These are phyloP conservation scores for Saturnispora galanensis DNA, from an alignment of 805 yeast species.

Conservation along the genomic window DNA sequence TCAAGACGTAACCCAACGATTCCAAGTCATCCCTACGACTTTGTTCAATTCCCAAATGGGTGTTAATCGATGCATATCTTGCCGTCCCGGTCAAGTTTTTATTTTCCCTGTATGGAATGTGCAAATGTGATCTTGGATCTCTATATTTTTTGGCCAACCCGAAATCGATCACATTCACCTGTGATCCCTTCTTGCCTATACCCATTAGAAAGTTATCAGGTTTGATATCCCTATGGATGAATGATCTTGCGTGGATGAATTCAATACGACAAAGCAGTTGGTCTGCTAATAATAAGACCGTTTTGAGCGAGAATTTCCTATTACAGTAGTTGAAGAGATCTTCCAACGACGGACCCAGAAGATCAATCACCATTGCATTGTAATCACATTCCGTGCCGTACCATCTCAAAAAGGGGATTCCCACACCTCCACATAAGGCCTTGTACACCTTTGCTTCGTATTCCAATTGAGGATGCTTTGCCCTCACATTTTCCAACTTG, in stretches of 20 bases:
- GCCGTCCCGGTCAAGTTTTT: constrained; percentile 97
- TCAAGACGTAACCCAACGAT: constrained; percentile 86
- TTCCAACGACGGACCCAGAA: constrained; percentile 90
- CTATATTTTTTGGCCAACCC: constrained; percentile 91
- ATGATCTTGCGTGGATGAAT: constrained; percentile 90
- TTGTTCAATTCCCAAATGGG: constrained; percentile 95
- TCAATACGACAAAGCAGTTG: constrained; percentile 91
- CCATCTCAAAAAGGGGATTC: constrained; percentile 95
- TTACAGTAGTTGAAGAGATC: constrained; percentile 94
- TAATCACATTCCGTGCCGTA: constrained; percentile 94
- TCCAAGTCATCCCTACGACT: constrained; percentile 95
- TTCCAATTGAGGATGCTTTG: constrained; percentile 94
- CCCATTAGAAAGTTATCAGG: constrained; percentile 85
- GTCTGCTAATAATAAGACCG: constrained; percentile 86
- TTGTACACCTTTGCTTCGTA: constrained; percentile 95
- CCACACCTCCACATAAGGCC: constrained; percentile 91
- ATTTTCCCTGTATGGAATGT: constrained; percentile 93
- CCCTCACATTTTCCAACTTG: constrained; percentile 79
- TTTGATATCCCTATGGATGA: constrained; percentile 75
- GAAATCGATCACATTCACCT: constrained; percentile 88
- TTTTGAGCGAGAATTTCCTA: constrained; percentile 85
- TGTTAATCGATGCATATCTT: constrained; percentile 88
- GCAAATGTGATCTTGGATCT: constrained; percentile 88
- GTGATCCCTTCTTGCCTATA: constrained; percentile 88
- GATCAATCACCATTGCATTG: constrained; percentile 93